Evolutionary conservation across 2,329 filamentous ascomycete species (phyloP), one percentile per base, ranked within the genome.

Genomic region (Penicillium polonicum): DNA sequence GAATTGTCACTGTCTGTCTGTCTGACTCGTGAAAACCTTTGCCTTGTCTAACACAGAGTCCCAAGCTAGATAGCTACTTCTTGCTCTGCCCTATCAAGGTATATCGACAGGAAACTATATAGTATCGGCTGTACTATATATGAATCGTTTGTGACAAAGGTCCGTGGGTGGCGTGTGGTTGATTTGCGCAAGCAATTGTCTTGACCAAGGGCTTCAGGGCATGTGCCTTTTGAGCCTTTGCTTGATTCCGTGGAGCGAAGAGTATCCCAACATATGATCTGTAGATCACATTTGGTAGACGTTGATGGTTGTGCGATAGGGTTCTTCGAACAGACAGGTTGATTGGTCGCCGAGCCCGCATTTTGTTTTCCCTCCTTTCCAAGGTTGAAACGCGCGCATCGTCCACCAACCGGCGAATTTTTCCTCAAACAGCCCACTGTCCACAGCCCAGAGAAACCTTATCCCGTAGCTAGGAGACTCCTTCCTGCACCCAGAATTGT

Each of bases 41-140:
- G 78, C 76, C 55, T 79, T 87, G 84, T 88, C 87, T 88, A 89
- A 90, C 86, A 86, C 86, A 86, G 83, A 86, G 72, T 76, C 77
- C 77, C 83, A 85, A 85, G 85, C 86, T 89, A 89, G 84, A 83
- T 68, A 66, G 72, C 72, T 76, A 81, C 74, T 77, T 79, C 79
- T 76, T 79, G 80, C 70, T 80, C 80, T 81, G 83, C 80, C 84
- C 83, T 87, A 86, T 85, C 79, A 85, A 85, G 81, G 84, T 84
- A 83, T 85, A 84, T 85, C 83, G 83, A 85, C 81, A 85, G 80
- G 80, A 82, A 83, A 83, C 81, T 86, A 85, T 84, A 83, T 82
- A 82, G 77, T 76, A 79, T 78, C 73, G 71, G 74, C 70, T 74
- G 73, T 76, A 79, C 75, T 78, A 78, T 76, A 66, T 66, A 65